Conservation (phyloP, 192 early-diverging fungal species). For the Paraglomus brasilianum region DNA sequence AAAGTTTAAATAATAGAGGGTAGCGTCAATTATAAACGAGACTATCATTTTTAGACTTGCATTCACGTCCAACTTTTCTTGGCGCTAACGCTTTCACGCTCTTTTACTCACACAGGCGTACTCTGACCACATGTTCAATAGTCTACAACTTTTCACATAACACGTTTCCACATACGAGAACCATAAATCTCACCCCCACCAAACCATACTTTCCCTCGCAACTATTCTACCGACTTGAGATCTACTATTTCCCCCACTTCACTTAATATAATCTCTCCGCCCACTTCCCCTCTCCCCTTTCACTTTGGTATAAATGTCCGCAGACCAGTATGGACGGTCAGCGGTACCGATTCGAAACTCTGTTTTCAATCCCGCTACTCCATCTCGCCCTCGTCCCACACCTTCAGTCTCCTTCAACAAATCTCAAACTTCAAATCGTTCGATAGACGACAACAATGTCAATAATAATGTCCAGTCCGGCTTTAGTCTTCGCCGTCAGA, state of each 20-base stretch:
- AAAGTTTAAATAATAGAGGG: no score
- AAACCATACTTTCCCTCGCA: no score
- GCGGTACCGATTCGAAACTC: background rate
- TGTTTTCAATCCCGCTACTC: background rate
- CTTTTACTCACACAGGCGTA: no score
- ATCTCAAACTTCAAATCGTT: background rate
- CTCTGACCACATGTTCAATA: no score
- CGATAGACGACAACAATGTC: background rate
- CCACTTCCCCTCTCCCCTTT: background rate
- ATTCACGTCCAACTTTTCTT: no score
- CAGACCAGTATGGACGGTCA: background rate
- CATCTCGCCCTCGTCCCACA: background rate
- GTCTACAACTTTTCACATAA: no score
- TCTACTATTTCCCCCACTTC: background rate
- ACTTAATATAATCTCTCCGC: background rate
- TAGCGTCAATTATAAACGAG: no score
- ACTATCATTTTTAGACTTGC: no score
- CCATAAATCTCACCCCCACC: no score
- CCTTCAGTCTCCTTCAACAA: background rate
- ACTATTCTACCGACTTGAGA: no score
- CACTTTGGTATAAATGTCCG: background rate
- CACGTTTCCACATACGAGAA: no score
- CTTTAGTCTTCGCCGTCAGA: conserved; percentile 46
- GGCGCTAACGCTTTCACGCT: no score
- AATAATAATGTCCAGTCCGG: conserved; percentile 8